A percentile compares a stretch with the other conserved stretches of the same genome.
phyloP scores from a whole-genome alignment of 768 basidiomycete species.

The Mycena leptocephala region DNA sequence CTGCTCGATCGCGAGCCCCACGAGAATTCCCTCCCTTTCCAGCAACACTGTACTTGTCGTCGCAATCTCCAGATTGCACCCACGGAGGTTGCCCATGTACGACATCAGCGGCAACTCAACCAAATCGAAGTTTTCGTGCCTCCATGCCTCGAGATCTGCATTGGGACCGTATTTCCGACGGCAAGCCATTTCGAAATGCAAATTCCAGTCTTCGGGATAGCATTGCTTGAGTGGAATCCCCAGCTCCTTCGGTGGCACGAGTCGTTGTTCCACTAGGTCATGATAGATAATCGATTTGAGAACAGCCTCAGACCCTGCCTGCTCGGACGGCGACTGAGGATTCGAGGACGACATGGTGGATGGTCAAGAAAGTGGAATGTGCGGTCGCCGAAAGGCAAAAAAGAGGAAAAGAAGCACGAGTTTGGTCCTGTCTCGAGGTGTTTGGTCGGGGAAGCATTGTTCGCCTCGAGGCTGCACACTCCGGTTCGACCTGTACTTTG shows the following conservation, averaged over 20 bases:
- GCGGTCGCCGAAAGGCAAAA: too few relatives aligned
- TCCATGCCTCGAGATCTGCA: conserved; percentile 6
- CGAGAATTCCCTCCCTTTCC: background rate
- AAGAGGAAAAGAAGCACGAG: background rate
- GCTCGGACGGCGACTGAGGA: background rate
- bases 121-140: background rate
- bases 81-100: background rate
- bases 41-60: background rate
- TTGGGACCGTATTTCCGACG: conserved; percentile 7
- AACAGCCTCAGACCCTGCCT: background rate
- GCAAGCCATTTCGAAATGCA: background rate
- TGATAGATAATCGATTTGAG: background rate
- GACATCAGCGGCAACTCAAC: background rate
- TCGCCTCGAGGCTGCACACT: too few relatives aligned
- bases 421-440: background rate
- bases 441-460: background rate
- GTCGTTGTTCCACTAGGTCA: background rate
- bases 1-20: background rate
- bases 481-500: too few relatives aligned
- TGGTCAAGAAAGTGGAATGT: background rate
- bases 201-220: conserved; percentile 19
- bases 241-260: conserved; percentile 8
- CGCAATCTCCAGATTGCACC: background rate
- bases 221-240: conserved; percentile 2
- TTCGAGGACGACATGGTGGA: background rate